These are phyloP conservation scores for Acanthamoeba castellanii DNA, from an alignment of 208 protist species.

Conservation along the genomic window DNA sequence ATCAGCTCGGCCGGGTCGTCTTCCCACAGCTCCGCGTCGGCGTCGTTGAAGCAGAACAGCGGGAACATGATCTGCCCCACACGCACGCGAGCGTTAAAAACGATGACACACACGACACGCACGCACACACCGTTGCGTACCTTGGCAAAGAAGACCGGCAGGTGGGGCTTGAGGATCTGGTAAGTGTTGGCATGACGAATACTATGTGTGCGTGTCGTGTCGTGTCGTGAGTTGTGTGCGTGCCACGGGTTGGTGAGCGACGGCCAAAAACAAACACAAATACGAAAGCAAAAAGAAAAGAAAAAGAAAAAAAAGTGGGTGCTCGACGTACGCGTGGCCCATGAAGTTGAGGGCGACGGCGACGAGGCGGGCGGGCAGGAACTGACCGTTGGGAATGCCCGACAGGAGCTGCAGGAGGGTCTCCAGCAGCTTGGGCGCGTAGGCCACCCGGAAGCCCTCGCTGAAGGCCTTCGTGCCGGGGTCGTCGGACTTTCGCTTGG, in stretches of 20 bases:
- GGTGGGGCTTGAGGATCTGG: conserved; percentile 45
- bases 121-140: background rate
- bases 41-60: conserved; percentile 58
- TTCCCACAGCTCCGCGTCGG: conserved; percentile 29
- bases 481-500: background rate
- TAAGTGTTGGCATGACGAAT: background rate
- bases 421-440: conserved; percentile 14
- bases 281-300: background rate
- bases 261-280: background rate
- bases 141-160: conserved; percentile 26
- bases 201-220: background rate
- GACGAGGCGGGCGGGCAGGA: background rate
- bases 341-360: conserved; percentile 43
- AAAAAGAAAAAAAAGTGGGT: no score
- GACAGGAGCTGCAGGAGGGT: conserved; percentile 15
- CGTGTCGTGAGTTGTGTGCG: background rate
- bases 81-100: background rate
- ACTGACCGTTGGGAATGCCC: conserved; percentile 8
- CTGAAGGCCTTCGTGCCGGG: background rate
- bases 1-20: conserved; percentile 34
- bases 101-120: background rate
- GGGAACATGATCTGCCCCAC: conserved; percentile 35
- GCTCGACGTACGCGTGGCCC: conserved; percentile 14
- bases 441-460: background rate
- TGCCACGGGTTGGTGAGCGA: background rate